Evolutionary conservation across 176 grass and related monocot species (phyloP).

Genomic region (Bonia amplexicaulis): DNA sequence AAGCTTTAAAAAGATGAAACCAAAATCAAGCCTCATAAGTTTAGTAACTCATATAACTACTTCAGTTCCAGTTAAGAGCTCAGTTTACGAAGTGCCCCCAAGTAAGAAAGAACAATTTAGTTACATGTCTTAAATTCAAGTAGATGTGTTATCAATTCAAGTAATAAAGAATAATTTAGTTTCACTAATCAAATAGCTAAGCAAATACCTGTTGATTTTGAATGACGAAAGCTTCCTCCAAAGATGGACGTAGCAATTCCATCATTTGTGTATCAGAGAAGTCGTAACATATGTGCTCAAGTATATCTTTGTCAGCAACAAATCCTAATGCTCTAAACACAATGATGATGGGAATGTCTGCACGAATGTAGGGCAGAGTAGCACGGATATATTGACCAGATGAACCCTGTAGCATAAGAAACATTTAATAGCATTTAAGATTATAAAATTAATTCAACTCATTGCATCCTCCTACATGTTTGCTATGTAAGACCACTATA

Average conservation of each 20-base stretch:
- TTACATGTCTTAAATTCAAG: constrained; percentile 9
- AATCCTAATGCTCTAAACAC: constrained; percentile 96
- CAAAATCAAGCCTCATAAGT: background rate
- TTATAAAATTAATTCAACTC: background rate
- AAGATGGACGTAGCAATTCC: constrained; percentile 86
- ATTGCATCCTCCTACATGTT: background rate
- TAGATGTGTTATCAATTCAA: background rate
- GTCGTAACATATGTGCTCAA: constrained; percentile 98
- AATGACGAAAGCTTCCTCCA: constrained; percentile 97
- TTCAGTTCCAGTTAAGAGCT: background rate
- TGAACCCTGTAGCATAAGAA: constrained; percentile 56
- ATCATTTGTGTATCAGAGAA: constrained; percentile 99
- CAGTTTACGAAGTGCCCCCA: background rate
- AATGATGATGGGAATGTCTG: constrained; percentile 96
- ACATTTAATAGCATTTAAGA: background rate
- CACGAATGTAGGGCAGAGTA: constrained; percentile 92
- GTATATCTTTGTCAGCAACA: constrained; percentile 99
- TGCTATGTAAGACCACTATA: constrained; percentile 6
- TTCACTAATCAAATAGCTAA: constrained; percentile 3
- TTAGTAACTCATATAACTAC: background rate
- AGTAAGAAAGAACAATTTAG: background rate
- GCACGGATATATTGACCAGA: constrained; percentile 98
- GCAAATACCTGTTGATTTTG: constrained; percentile 94
- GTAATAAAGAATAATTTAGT: background rate
- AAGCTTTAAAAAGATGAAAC: constrained; percentile 15